A percentile compares a stretch with the other conserved stretches of the same genome.
Evolutionary conservation across 1,284 basidiomycete species (phyloP).

Genomic region (Leccinum pachyderme): DNA sequence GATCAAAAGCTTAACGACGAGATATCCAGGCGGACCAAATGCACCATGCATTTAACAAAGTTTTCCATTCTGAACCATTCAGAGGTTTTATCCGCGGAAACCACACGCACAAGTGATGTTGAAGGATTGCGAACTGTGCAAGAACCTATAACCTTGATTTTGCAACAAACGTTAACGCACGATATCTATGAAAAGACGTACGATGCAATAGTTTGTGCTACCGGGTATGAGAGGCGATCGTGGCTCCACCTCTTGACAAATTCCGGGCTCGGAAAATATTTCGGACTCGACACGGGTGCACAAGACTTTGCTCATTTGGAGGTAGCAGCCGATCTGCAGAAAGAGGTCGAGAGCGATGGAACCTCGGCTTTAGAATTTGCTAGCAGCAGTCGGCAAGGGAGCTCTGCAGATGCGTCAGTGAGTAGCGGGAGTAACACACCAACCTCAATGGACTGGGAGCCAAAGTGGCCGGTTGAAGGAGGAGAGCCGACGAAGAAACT

Average conservation of each 20-base stretch:
- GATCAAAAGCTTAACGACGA: constrained; percentile 50
- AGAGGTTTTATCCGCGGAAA: constrained; percentile 38
- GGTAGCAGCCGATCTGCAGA: constrained; percentile 4
- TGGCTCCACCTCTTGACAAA: constrained; percentile 47
- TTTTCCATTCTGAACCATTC: constrained; percentile 43
- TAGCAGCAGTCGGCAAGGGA: neutral
- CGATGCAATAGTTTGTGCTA: constrained; percentile 55
- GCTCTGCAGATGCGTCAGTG: constrained; percentile 9
- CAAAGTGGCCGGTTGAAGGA: constrained; percentile 18
- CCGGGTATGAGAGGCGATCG: constrained; percentile 53
- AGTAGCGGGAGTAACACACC: constrained; percentile 29
- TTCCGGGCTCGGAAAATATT: constrained; percentile 44
- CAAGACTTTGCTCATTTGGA: constrained; percentile 22
- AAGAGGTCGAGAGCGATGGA: neutral
- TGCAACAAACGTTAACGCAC: constrained; percentile 39
- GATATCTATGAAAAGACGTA: constrained; percentile 39
- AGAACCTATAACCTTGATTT: constrained; percentile 34
- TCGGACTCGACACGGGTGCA: constrained; percentile 35
- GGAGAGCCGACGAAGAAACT: constrained; percentile 28
- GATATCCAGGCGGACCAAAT: constrained; percentile 37
- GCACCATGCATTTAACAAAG: constrained; percentile 13
- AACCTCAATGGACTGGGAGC: constrained; percentile 30
- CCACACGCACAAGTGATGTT: neutral
- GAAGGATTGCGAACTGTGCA: constrained; percentile 9
- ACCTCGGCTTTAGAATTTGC: neutral